These are phyloP conservation scores for Metschnikowia reukaufii DNA, from an alignment of 805 yeast species.

Conservation along the genomic window DNA sequence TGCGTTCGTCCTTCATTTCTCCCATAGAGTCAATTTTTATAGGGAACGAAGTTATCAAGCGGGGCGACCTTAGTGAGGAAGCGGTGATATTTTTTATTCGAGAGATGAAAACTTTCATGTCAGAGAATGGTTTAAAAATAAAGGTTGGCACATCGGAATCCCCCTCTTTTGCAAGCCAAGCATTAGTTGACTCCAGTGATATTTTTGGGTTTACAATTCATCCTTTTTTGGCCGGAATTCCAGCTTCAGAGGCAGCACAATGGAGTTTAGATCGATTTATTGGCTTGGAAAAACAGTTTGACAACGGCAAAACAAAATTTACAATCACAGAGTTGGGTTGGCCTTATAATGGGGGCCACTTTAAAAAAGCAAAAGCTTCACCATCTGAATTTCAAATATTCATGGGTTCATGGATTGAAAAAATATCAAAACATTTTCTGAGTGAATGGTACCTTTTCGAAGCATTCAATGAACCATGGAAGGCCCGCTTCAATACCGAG, in stretches of 20 bases:
- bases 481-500: constrained; percentile 48
- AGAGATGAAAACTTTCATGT: constrained; percentile 40
- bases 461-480: constrained; percentile 77
- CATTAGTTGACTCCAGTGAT: constrained; percentile 48
- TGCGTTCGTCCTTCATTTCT: constrained; percentile 42
- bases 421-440: constrained; percentile 32
- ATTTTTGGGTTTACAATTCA: constrained; percentile 63
- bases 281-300: constrained; percentile 31
- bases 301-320: constrained; percentile 29
- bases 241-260: constrained; percentile 44
- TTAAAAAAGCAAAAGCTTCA: constrained; percentile 48
- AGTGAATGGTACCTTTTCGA: constrained; percentile 60
- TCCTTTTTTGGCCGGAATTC: constrained; percentile 65
- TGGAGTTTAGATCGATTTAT: constrained; percentile 49
- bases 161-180: constrained; percentile 45
- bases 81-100: constrained; percentile 44
- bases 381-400: constrained; percentile 45
- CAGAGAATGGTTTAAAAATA: constrained; percentile 33
- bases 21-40: constrained; percentile 53
- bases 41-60: constrained; percentile 63
- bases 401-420: constrained; percentile 53
- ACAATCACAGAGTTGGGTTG: constrained; percentile 67
- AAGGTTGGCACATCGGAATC: constrained; percentile 66
- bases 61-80: constrained; percentile 45
- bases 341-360: constrained; percentile 64